Percentiles rank a stretch among this genome's conserved stretches.
phyloP scores from a whole-genome alignment of 768 basidiomycete genomes.

The Hygrophoropsis aurantiaca region DNA sequence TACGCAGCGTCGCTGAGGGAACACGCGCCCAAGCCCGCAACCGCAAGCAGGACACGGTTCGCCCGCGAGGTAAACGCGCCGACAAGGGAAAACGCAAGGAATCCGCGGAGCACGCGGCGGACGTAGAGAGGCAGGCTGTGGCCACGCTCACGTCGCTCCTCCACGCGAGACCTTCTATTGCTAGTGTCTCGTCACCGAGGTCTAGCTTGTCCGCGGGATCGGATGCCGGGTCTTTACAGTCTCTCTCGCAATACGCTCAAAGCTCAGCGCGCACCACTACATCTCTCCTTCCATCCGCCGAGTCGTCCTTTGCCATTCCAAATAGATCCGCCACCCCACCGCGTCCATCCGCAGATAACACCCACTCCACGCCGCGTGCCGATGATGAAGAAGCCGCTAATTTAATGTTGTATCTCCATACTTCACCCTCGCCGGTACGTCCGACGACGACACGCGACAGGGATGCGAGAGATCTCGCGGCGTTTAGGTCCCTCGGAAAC shows the following conservation, averaged over 20 bases:
- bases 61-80: conserved; percentile 34
- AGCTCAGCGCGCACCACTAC: conserved; percentile 59
- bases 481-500: conserved; percentile 57
- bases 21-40: conserved; percentile 45
- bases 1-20: conserved; percentile 46
- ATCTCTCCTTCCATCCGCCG: conserved; percentile 38
- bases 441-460: conserved; percentile 44
- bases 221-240: conserved; percentile 61
- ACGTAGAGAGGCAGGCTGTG: conserved; percentile 81
- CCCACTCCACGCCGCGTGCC: conserved; percentile 51
- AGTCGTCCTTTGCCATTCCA: conserved; percentile 35
- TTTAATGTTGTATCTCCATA: conserved; percentile 80
- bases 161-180: conserved; percentile 61
- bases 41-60: conserved; percentile 39
- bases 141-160: conserved; percentile 75
- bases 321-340: conserved; percentile 37
- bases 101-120: conserved; percentile 33
- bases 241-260: conserved; percentile 64
- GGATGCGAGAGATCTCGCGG: conserved; percentile 52
- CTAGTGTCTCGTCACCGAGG: conserved; percentile 65
- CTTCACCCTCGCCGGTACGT: conserved; percentile 79
- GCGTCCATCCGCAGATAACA: conserved; percentile 27
- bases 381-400: conserved; percentile 83
- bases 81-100: conserved; percentile 54
- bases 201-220: conserved; percentile 70